Evolutionary conservation across 768 basidiomycete species (phyloP).

Genomic region (Hygrophoropsis aurantiaca): DNA sequence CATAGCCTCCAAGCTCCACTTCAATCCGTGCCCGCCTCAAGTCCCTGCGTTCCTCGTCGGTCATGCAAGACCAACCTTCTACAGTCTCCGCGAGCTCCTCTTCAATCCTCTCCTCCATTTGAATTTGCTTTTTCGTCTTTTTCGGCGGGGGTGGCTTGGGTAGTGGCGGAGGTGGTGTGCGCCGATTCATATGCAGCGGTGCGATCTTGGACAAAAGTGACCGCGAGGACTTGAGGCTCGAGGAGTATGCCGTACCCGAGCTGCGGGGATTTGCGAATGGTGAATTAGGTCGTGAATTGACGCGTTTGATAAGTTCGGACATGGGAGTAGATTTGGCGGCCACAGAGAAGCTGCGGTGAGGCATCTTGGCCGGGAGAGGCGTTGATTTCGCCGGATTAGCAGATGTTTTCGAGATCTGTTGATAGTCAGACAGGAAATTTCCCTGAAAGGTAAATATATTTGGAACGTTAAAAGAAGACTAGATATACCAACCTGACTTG

Average conservation of each 20-base stretch:
- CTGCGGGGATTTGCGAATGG: slow-evolving; percentile 34
- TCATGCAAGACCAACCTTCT: slow-evolving; percentile 56
- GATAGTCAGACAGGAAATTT: slow-evolving; percentile 7
- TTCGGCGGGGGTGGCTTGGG: slow-evolving; percentile 71
- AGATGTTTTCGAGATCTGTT: slow-evolving; percentile 2
- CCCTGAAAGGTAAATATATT: slow-evolving; percentile 8
- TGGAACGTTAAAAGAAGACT: not conserved
- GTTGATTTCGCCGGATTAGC: slow-evolving; percentile 5
- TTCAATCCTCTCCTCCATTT: slow-evolving; percentile 78
- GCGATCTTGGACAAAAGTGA: slow-evolving; percentile 66
- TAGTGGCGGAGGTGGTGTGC: slow-evolving; percentile 69
- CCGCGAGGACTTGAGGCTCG: slow-evolving; percentile 64
- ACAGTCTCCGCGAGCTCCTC: slow-evolving; percentile 73
- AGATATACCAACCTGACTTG: slow-evolving; percentile 14
- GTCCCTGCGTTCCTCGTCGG: slow-evolving; percentile 44
- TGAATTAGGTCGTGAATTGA: slow-evolving; percentile 64
- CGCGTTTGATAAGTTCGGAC: slow-evolving; percentile 74
- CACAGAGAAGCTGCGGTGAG: slow-evolving; percentile 38
- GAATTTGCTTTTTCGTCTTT: slow-evolving; percentile 79
- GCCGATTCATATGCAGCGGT: slow-evolving; percentile 71
- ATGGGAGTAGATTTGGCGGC: slow-evolving; percentile 62
- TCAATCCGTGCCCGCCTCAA: slow-evolving; percentile 63
- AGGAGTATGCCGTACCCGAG: slow-evolving; percentile 50
- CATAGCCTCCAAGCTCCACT: slow-evolving; percentile 47
- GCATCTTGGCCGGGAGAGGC: slow-evolving; percentile 9